A percentile compares a stretch with the other conserved stretches of the same genome.
phyloP scores from a whole-genome alignment of 805 yeast species.

The Sugiyamaella mastotermitis region DNA sequence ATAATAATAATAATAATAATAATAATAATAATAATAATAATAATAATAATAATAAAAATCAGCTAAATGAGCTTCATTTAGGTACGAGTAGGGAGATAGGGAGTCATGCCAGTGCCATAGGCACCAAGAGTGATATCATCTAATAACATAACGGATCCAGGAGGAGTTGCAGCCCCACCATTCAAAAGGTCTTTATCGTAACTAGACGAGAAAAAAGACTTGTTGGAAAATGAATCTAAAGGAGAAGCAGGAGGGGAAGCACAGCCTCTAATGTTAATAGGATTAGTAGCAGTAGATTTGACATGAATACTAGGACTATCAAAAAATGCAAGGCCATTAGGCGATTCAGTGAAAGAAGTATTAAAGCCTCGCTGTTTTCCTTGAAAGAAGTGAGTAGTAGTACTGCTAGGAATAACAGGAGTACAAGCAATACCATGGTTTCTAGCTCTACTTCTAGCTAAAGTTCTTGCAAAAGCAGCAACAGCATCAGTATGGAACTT shows the following conservation, averaged over 20 bases:
- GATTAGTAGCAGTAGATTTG: not conserved
- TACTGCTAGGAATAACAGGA: no score
- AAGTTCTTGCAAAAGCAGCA: slow-evolving; percentile 21
- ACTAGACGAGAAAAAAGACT: slow-evolving; percentile 1
- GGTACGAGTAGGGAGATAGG: slow-evolving; percentile 18
- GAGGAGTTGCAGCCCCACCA: slow-evolving; percentile 20
- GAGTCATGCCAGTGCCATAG: slow-evolving; percentile 25
- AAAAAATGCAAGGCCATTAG: slow-evolving; percentile 2
- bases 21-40: no score
- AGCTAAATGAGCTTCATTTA: not conserved
- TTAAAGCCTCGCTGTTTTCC: no score
- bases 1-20: no score
- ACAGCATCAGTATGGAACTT: slow-evolving; percentile 17
- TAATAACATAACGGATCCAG: slow-evolving; percentile 19
- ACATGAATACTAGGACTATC: slow-evolving; percentile 1
- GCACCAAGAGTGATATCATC: slow-evolving; percentile 15
- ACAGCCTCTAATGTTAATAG: no score
- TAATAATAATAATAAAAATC: not conserved
- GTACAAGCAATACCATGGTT: no score
- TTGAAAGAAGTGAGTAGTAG: no score
- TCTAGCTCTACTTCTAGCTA: slow-evolving; percentile 18
- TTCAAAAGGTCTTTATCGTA: slow-evolving; percentile 6
- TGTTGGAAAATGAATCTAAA: not conserved
- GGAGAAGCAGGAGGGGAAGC: slow-evolving; percentile 9
- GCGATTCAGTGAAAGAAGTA: no score